Evolutionary conservation across 768 basidiomycete species (phyloP), one percentile per base, ranked within the genome.

Genomic region (Amanita inopinata): DNA sequence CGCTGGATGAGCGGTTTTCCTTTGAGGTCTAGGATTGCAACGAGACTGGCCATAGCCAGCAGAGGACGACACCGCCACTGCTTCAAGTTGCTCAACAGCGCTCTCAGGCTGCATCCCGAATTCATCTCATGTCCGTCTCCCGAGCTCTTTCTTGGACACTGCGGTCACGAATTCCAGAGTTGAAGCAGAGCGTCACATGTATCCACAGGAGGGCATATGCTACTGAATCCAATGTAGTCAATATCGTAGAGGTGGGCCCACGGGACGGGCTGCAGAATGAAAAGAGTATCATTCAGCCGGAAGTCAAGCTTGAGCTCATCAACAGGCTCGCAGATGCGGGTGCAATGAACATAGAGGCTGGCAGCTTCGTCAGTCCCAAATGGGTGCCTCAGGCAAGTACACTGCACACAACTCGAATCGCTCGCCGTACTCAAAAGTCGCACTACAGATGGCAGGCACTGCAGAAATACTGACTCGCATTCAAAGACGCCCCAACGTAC

Each of bases 1-100:
- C 94, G 76, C 58, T 97, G 94, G 49, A 99, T 99, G 33, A 98
- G 73, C 5, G 94, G 89, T 53, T 99, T 99, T 57, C 94, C 94
- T 68, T 98, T 99, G 62, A 98, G 80, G 64, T 98, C 94, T 54
- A 97, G 84, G 53, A 98, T 93, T 27, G 93, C 91, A 48, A 98
- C 81, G 40, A 93, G 70, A 48, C 66, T 69, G 33, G 73, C 74
- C 70, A 76, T 73, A 34, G n/a, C 7, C 27, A 28, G n/a, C n/a
- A n/a, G n/a, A n/a, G n/a, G n/a, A n/a, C n/a, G 27, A 7, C 27
- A 28, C 27, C n/a, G 27, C 27, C 27, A 7, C 27, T 28, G n/a
- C n/a, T n/a, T 7, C 7, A 7, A n/a, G 7, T 28, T 28, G n/a
- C 27, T 28, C 27, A 28, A 28, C 27, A n/a, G n/a, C n/a, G n/a